These are phyloP conservation scores for Karstenula rhodostoma DNA, from an alignment of 2,329 filamentous ascomycete species.

Conservation along the genomic window DNA sequence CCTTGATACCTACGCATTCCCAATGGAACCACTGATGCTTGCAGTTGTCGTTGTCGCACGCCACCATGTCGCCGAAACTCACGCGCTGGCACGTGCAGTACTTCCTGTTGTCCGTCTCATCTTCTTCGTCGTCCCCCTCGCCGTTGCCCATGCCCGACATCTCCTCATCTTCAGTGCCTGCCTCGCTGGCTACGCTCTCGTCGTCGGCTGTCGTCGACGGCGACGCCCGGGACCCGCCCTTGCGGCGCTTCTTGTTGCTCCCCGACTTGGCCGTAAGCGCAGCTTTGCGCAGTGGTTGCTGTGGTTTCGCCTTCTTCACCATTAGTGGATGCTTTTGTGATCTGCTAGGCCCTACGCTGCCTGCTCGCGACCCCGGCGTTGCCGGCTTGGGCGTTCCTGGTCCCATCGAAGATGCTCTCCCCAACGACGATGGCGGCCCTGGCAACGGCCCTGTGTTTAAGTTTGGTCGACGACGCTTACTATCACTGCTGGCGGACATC, in stretches of 20 bases:
- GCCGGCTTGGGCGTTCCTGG: constrained; percentile 69
- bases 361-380: constrained; percentile 64
- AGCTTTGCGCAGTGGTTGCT: constrained; percentile 54
- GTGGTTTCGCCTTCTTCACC: constrained; percentile 64
- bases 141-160: constrained; percentile 59
- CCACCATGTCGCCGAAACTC: constrained; percentile 88
- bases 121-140: constrained; percentile 63
- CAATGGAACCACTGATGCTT: constrained; percentile 90
- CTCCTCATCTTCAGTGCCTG: constrained; percentile 55
- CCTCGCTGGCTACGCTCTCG: constrained; percentile 61
- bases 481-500: constrained; percentile 62
- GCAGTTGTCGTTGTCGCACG: constrained; percentile 84
- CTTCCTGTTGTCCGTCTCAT: constrained; percentile 77
- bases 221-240: constrained; percentile 48
- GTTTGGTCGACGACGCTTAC: constrained; percentile 67
- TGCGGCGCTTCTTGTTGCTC: constrained; percentile 49
- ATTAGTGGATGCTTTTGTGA: constrained; percentile 55
- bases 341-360: constrained; percentile 63
- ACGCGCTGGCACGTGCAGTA: constrained; percentile 86
- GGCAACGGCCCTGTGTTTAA: constrained; percentile 61
- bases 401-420: constrained; percentile 67
- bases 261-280: constrained; percentile 46
- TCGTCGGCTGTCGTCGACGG: constrained; percentile 59
- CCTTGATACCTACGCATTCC: constrained; percentile 63
- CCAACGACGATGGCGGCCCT: constrained; percentile 62